These are phyloP conservation scores for Elsinoe necatrix DNA, from an alignment of 2,329 filamentous ascomycete species.

Conservation along the genomic window DNA sequence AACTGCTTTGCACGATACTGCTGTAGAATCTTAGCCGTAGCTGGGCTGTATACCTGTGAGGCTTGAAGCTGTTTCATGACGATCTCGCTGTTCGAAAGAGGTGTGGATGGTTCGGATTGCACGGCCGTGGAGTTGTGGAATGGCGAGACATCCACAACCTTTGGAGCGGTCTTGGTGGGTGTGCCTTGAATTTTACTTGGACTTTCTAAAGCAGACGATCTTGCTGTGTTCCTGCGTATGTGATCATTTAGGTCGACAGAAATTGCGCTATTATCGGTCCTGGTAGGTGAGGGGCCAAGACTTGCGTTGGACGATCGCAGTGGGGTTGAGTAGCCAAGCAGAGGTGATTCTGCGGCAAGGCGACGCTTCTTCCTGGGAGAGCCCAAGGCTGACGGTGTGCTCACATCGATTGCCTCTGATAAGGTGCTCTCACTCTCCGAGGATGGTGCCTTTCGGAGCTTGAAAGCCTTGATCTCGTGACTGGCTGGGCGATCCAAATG, in stretches of 20 bases:
- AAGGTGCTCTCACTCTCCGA: background rate
- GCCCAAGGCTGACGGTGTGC: background rate
- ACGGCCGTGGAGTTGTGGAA: background rate
- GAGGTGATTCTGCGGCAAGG: background rate
- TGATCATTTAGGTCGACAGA: background rate
- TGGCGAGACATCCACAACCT: background rate
- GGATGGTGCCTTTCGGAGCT: background rate
- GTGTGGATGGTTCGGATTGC: background rate
- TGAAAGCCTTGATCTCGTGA: background rate
- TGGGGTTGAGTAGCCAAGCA: background rate
- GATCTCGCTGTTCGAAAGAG: background rate
- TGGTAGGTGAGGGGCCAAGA: background rate
- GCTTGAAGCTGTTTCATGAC: background rate
- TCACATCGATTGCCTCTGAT: slow-evolving; percentile 7
- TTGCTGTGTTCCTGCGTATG: background rate
- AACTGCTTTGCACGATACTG: background rate
- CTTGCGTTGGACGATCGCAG: background rate
- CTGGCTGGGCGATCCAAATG: background rate
- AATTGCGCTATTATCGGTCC: background rate
- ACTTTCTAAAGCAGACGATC: background rate
- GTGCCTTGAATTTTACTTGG: background rate
- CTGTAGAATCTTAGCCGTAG: background rate
- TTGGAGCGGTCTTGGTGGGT: background rate
- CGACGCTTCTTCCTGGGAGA: slow-evolving; percentile 5
- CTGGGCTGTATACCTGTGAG: background rate